Evolutionary conservation across 2,329 filamentous ascomycete genomes (phyloP).

Genomic region (Ascochyta fabae): DNA sequence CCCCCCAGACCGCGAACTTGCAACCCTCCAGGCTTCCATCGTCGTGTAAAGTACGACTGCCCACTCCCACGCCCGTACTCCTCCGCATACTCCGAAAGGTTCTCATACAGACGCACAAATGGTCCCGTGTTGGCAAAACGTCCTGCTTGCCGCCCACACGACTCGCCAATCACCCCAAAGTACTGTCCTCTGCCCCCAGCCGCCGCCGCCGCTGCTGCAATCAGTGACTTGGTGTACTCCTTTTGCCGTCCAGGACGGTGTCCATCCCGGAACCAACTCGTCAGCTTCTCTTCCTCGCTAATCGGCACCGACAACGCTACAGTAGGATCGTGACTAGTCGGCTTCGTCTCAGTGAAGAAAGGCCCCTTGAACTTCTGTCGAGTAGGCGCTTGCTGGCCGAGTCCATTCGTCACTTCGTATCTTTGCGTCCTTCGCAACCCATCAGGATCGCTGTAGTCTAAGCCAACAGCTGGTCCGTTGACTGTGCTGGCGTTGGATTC

Average conservation of each 20-base stretch:
- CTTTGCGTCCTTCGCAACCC: constrained; percentile 18
- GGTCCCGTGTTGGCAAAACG: constrained; percentile 41
- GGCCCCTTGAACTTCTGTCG: constrained; percentile 46
- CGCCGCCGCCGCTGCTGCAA: constrained; percentile 25
- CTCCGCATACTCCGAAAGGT: constrained; percentile 51
- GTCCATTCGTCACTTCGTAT: constrained; percentile 34
- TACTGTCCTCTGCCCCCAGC: constrained; percentile 14
- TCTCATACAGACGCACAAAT: constrained; percentile 53
- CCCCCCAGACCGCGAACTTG: constrained; percentile 48
- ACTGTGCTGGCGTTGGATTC: constrained; percentile 18
- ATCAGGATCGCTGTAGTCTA: constrained; percentile 41
- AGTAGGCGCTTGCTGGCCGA: constrained; percentile 36
- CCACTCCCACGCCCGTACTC: constrained; percentile 28
- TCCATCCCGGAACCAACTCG: constrained; percentile 51
- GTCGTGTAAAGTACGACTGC: constrained; percentile 49
- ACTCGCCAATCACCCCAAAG: constrained; percentile 24
- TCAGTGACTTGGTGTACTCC: constrained; percentile 34
- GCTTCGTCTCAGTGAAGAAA: constrained; percentile 44
- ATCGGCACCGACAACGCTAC: constrained; percentile 29
- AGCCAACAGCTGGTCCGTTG: constrained; percentile 14
- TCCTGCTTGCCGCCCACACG: not conserved
- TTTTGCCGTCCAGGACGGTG: constrained; percentile 34
- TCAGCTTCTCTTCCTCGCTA: constrained; percentile 45
- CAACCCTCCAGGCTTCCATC: constrained; percentile 47
- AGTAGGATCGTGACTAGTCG: constrained; percentile 37